A percentile compares a stretch with the other conserved stretches of the same genome.
Evolutionary conservation across 495 filamentous ascomycete genomes (phyloP).

Genomic region (Lophiostoma macrostomum): DNA sequence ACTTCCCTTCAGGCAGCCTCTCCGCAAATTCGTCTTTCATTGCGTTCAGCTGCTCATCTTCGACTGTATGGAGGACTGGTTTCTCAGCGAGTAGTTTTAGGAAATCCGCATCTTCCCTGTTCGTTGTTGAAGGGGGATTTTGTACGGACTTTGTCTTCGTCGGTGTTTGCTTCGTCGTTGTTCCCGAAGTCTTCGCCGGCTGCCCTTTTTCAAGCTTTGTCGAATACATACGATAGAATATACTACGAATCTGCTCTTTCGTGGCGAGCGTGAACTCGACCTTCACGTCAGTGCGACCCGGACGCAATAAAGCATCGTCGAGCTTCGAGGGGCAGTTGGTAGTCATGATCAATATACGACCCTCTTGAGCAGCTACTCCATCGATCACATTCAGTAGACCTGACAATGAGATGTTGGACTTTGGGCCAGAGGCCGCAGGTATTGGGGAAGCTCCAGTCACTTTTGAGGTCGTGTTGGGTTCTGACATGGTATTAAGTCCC

Average conservation of each 20-base stretch:
- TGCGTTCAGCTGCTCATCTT: slow-evolving; percentile 37
- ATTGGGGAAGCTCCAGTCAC: no score
- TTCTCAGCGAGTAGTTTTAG: slow-evolving; percentile 3
- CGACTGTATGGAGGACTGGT: slow-evolving; percentile 8
- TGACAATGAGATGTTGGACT: slow-evolving; percentile 63
- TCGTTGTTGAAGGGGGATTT: neutral
- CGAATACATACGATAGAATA: slow-evolving; percentile 35
- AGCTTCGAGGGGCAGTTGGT: slow-evolving; percentile 74
- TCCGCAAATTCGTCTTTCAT: slow-evolving; percentile 59
- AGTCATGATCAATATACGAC: slow-evolving; percentile 78
- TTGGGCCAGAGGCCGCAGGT: slow-evolving; percentile 17
- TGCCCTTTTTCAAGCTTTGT: slow-evolving; percentile 6
- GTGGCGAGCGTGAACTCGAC: slow-evolving; percentile 60
- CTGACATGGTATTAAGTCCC: no score
- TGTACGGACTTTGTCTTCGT: neutral
- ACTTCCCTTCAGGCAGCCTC: slow-evolving; percentile 59
- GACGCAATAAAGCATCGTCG: slow-evolving; percentile 71
- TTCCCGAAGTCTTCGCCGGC: neutral
- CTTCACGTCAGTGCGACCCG: slow-evolving; percentile 72
- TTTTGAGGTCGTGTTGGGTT: neutral
- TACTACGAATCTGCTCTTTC: slow-evolving; percentile 21
- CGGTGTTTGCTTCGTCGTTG: no score
- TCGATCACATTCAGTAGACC: slow-evolving; percentile 82
- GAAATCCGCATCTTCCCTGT: slow-evolving; percentile 1
- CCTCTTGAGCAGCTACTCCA: slow-evolving; percentile 77